Evolutionary conservation across 805 yeast species (phyloP).

Genomic region (Metschnikowia orientalis): DNA sequence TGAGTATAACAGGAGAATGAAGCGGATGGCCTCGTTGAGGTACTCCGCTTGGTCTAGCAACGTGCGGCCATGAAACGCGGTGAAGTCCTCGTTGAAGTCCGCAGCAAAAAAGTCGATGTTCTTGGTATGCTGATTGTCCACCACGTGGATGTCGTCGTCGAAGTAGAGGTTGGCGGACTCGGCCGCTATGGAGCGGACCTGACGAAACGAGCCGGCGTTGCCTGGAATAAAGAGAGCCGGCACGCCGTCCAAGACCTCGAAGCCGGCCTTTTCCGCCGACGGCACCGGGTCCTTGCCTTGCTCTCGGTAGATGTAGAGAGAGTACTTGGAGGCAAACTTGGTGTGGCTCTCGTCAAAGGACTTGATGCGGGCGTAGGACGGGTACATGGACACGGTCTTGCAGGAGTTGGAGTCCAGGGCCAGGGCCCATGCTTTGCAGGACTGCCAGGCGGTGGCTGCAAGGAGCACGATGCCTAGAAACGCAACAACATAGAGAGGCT

Average conservation of each 20-base stretch:
- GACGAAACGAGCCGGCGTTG: slow-evolving; percentile 91
- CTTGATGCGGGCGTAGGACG: slow-evolving; percentile 70
- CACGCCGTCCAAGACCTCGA: slow-evolving; percentile 51
- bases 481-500: slow-evolving; percentile 15
- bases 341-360: slow-evolving; percentile 72
- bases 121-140: slow-evolving; percentile 27
- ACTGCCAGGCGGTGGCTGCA: slow-evolving; percentile 10
- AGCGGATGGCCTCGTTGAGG: slow-evolving; percentile 78
- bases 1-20: slow-evolving; percentile 67
- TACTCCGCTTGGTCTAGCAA: slow-evolving; percentile 91
- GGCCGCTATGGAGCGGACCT: slow-evolving; percentile 89
- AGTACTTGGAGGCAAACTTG: slow-evolving; percentile 71
- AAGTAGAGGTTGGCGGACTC: slow-evolving; percentile 57
- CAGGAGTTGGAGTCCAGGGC: slow-evolving; percentile 47
- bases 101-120: slow-evolving; percentile 84
- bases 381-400: slow-evolving; percentile 71
- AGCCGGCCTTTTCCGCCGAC: slow-evolving; percentile 25
- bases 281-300: slow-evolving; percentile 65
- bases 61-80: slow-evolving; percentile 94
- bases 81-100: slow-evolving; percentile 92
- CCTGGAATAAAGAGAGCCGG: slow-evolving; percentile 96
- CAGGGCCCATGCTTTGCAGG: slow-evolving; percentile 9
- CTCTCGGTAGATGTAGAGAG: slow-evolving; percentile 82
- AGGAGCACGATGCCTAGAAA: slow-evolving; percentile 10
- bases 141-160: slow-evolving; percentile 25